phyloP scores from a whole-genome alignment of 2,329 filamentous ascomycete species.

The Ceratocystis alfenasii region DNA sequence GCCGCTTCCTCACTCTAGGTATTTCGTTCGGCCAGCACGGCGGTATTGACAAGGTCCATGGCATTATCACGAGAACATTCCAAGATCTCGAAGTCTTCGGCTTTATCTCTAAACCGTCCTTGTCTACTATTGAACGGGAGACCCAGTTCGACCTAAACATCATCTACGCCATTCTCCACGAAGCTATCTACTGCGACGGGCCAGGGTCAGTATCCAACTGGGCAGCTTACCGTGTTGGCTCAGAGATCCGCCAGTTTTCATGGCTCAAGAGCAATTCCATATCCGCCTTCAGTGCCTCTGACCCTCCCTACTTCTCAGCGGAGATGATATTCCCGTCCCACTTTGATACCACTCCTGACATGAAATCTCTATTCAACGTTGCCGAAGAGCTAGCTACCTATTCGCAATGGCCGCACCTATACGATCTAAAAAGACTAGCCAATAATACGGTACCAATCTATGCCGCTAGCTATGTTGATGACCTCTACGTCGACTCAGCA shows the following conservation, averaged over 20 bases:
- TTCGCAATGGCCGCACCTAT: constrained; percentile 62
- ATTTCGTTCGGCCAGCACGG: constrained; percentile 68
- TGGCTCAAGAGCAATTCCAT: constrained; percentile 38
- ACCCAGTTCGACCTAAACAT: constrained; percentile 62
- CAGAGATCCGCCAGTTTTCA: constrained; percentile 35
- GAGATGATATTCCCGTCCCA: constrained; percentile 88
- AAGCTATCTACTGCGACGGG: constrained; percentile 72
- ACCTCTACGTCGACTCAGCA: constrained; percentile 83
- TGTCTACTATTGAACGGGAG: constrained; percentile 55
- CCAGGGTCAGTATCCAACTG: constrained; percentile 53
- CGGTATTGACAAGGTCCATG: constrained; percentile 63
- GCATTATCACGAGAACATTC: constrained; percentile 56
- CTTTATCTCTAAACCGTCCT: constrained; percentile 59
- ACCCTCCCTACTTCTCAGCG: constrained; percentile 67
- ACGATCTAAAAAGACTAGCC: constrained; percentile 59
- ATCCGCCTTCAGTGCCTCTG: constrained; percentile 27
- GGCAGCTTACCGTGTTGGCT: constrained; percentile 57
- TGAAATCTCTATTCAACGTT: constrained; percentile 53
- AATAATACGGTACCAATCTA: constrained; percentile 77
- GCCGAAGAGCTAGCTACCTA: constrained; percentile 59
- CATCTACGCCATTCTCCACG: constrained; percentile 78
- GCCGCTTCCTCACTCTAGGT: constrained; percentile 65
- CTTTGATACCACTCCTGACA: constrained; percentile 68
- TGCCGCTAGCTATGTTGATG: constrained; percentile 69
- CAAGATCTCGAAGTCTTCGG: constrained; percentile 65